Evolutionary conservation across 352 stramenopile genomes (phyloP).

Genomic region (Pythium grandisporangium): DNA sequence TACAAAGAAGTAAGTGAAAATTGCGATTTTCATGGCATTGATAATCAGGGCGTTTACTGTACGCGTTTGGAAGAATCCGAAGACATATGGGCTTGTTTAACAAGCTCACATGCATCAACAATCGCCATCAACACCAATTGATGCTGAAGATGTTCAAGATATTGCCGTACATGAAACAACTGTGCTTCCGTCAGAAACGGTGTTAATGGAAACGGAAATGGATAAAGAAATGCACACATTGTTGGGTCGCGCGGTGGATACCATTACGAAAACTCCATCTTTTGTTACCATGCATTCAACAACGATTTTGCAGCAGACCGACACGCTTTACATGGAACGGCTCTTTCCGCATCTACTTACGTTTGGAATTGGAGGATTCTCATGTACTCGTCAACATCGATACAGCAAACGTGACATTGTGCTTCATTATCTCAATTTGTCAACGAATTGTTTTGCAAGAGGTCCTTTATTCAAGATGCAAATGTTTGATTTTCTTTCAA

Average conservation of each 20-base stretch:
- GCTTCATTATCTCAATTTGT: constrained; percentile 17
- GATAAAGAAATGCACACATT: constrained; percentile 2
- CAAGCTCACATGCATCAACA: too few species aligned
- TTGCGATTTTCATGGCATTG: too few species aligned
- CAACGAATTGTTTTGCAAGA: constrained; percentile 12
- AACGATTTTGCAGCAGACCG: constrained; percentile 5
- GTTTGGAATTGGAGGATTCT: constrained; percentile 14
- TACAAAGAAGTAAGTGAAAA: too few species aligned
- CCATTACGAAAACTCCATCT: neutral
- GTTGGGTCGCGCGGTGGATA: constrained; percentile 1
- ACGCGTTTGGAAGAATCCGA: too few species aligned
- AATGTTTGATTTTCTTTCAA: constrained; percentile 16
- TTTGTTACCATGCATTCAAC: constrained; percentile 8
- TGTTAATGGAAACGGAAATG: constrained; percentile 8
- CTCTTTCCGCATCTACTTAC: constrained; percentile 14
- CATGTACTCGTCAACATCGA: neutral
- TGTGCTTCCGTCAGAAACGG: constrained; percentile 7
- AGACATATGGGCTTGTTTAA: too few species aligned
- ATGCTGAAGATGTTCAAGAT: neutral
- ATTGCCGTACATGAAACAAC: neutral
- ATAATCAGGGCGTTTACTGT: too few species aligned
- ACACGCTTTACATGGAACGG: constrained; percentile 12
- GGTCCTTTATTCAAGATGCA: constrained; percentile 14
- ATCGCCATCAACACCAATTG: neutral
- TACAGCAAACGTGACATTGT: constrained; percentile 15